Evolutionary conservation across 2,329 filamentous ascomycete species (phyloP).

Genomic region (Aureobasidium leucospermi): DNA sequence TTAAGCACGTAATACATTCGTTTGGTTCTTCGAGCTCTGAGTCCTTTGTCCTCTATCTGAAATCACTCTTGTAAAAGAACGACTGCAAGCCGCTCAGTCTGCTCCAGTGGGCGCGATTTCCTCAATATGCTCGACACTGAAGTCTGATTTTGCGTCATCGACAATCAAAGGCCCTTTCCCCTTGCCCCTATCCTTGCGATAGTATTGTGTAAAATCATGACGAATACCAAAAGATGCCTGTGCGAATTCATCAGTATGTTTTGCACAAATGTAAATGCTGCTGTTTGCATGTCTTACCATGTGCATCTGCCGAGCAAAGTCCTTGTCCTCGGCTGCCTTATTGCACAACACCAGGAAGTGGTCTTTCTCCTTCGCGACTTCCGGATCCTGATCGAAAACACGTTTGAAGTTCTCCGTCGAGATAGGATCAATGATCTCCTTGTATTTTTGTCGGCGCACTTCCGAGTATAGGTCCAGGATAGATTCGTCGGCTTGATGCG

Average conservation of each 20-base stretch:
- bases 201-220: conserved; percentile 20
- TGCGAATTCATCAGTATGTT: not conserved
- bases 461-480: conserved; percentile 31
- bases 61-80: not conserved
- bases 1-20: not conserved
- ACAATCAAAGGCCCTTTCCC: not conserved
- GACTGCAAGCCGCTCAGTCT: not conserved
- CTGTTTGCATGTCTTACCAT: conserved; percentile 15
- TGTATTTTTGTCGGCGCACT: conserved; percentile 29
- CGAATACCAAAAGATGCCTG: conserved; percentile 14
- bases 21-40: not conserved
- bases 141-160: not conserved
- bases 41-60: not conserved
- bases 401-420: conserved; percentile 21
- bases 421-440: conserved; percentile 27
- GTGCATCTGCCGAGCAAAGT: conserved; percentile 19
- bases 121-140: conserved; percentile 3
- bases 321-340: conserved; percentile 18
- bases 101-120: not conserved
- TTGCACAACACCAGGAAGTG: conserved; percentile 19
- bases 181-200: not conserved
- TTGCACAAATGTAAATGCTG: not conserved
- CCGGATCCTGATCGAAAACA: conserved; percentile 18
- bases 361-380: conserved; percentile 17
- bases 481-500: conserved; percentile 19